A percentile compares a stretch with the other conserved stretches of the same genome.
These are phyloP conservation scores for Przewalskia tangutica DNA, from an alignment of 257 asterid genomes.

Conservation along the genomic window DNA sequence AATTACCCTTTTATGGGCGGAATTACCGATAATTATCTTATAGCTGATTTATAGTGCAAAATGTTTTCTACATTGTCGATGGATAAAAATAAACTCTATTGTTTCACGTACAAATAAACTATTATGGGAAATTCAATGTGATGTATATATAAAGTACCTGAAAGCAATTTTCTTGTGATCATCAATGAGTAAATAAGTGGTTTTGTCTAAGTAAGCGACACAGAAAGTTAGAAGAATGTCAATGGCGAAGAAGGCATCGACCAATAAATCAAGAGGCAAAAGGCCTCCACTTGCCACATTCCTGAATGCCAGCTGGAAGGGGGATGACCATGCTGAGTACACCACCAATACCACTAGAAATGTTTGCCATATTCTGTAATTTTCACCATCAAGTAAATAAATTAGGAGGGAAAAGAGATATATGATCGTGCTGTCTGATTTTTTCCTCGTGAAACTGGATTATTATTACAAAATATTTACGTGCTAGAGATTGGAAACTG, in stretches of 20 bases:
- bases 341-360: conserved; percentile 75
- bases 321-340: conserved; percentile 94
- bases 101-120: neutral
- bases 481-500: no score
- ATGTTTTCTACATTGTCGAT: no score
- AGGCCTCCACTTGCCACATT: conserved; percentile 53
- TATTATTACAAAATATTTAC: no score
- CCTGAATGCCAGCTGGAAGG: conserved; percentile 78
- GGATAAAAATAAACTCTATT: neutral
- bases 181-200: conserved; percentile 64
- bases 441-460: no score
- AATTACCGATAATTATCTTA: no score
- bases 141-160: conserved; percentile 23
- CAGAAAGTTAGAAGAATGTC: conserved; percentile 80
- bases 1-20: no score
- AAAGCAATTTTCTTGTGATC: conserved; percentile 62
- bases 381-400: neutral
- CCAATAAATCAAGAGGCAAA: conserved; percentile 59
- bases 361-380: conserved; percentile 71
- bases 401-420: neutral
- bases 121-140: neutral
- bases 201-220: conserved; percentile 73
- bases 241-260: conserved; percentile 61
- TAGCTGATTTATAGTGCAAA: neutral
- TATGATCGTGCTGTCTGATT: no score